Base-by-base conservation (phyloP, 768 basidiomycete species). In the Suillus weaverae region DNA sequence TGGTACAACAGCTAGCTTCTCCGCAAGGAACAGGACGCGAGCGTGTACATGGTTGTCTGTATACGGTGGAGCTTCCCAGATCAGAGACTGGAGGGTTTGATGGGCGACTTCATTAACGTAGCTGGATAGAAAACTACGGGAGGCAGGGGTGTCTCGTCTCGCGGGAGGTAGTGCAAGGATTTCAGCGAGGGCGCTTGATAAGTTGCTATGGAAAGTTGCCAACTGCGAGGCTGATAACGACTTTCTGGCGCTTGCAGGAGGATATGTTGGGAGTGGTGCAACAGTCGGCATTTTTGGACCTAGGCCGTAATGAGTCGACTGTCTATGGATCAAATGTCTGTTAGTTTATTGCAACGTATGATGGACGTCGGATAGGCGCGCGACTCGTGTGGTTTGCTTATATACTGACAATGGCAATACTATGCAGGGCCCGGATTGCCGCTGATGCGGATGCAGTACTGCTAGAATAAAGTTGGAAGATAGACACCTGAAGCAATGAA, bases 21-120 rank as follows among this genome's bases (percentile, higher is more conserved):
- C 85, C 0, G 89, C 84, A 6, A 92, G 82, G 7, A 82, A 69
- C 9, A 92, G 76, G 0, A 83, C 80, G 38, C 80, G 77, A 51
- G 81, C 80, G 22, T 77, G 79, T 55, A 91, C 84, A 18, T 75
- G 67, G 46, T 75, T 79, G 48, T 88, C 83, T 13, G 81, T 74
- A 39, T 73, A 74, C 5, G 67, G 62, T 6, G 72, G 65, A 5
- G 69, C 64, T 32, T 77, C 78, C 90, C 90, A 91, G 66, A 92
- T 86, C 41, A 91, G 77, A 10, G 76, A 67, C 54, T 89, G 81
- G 2, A 92, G 79, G 8, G 69, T 70, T 44, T 83, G 81, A 32
- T 82, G 78, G 10, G 90, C 88, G 1, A 75, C 74, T 68, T 91
- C 86, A 63, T 81, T 80, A 14, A 81, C 83, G 66, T 89, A 92